These are phyloP conservation scores for Saturnispora besseyi DNA, from an alignment of 805 yeast genomes.

Conservation along the genomic window DNA sequence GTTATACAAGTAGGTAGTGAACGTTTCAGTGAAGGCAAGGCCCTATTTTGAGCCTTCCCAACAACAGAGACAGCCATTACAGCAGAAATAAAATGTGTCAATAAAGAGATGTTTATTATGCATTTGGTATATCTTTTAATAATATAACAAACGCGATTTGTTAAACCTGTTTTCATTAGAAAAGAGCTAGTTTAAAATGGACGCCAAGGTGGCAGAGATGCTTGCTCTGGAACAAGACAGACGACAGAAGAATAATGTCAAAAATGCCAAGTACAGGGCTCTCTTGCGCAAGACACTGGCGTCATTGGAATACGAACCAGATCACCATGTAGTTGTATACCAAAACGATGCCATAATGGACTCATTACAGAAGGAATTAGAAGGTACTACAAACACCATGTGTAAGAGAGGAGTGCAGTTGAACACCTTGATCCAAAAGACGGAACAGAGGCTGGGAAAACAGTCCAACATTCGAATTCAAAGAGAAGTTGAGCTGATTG, in stretches of 20 bases:
- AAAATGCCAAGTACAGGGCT: constrained; percentile 5
- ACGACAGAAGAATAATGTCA: constrained; percentile 1
- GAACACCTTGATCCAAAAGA: constrained; percentile 5
- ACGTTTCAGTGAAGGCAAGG: not conserved
- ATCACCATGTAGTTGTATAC: constrained; percentile 16
- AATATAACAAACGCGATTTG: not conserved
- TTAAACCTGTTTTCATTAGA: not conserved
- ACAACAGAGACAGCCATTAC: not conserved
- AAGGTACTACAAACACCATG: constrained; percentile 13
- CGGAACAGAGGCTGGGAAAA: constrained; percentile 11
- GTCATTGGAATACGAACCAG: constrained; percentile 7
- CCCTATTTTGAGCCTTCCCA: not conserved
- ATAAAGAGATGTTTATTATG: not conserved
- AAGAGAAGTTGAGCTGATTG: constrained; percentile 56
- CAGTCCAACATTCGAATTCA: constrained; percentile 27
- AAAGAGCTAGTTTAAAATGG: not conserved
- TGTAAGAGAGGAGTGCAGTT: constrained; percentile 9
- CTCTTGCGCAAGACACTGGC: constrained; percentile 5
- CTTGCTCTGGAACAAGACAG: constrained; percentile 8
- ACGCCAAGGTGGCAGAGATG: not conserved
- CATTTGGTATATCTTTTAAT: not conserved
- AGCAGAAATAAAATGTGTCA: not conserved
- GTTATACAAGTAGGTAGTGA: not conserved
- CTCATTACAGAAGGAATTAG: constrained; percentile 16
- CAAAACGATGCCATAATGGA: constrained; percentile 23